phyloP scores from a whole-genome alignment of 2,329 filamentous ascomycete genomes.

The Cadophora sp. region DNA sequence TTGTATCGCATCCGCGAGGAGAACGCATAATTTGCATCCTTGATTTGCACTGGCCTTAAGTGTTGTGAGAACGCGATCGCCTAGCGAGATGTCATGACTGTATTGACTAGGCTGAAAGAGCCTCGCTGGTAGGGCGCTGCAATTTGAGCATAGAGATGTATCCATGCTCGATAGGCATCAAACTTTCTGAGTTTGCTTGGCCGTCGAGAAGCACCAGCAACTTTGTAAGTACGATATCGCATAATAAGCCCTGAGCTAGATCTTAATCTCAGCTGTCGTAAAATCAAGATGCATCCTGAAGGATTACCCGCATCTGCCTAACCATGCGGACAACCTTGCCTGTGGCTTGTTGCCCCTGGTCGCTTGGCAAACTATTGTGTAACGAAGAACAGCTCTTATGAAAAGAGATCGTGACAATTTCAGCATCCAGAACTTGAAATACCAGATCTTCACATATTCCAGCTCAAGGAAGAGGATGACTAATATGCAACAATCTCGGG shows the following conservation, averaged over 20 bases:
- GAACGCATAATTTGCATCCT: not conserved
- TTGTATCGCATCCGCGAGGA: not conserved
- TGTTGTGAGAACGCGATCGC: not conserved
- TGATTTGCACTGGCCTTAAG: not conserved
- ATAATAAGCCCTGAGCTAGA: too few species aligned
- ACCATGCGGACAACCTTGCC: not conserved
- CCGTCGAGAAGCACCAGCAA: not conserved
- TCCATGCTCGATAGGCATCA: not conserved
- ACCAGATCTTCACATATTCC: too few species aligned
- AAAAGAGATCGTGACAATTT: too few species aligned
- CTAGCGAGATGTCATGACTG: not conserved
- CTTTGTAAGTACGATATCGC: too few species aligned
- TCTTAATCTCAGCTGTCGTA: too few species aligned
- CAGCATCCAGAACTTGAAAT: too few species aligned
- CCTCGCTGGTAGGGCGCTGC: not conserved
- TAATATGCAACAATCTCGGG: too few species aligned
- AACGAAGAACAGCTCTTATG: too few species aligned
- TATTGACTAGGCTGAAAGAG: not conserved
- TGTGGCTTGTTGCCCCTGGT: not conserved
- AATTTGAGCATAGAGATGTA: not conserved
- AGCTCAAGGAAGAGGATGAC: too few species aligned
- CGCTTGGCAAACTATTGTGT: not conserved
- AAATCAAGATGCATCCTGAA: too few species aligned
- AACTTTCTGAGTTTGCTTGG: not conserved
- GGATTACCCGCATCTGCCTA: not conserved